A percentile compares a stretch with the other conserved stretches of the same genome.
These are phyloP conservation scores for Persicaria tinctoria DNA, from an alignment of 148 eudicot genomes.

Conservation along the genomic window DNA sequence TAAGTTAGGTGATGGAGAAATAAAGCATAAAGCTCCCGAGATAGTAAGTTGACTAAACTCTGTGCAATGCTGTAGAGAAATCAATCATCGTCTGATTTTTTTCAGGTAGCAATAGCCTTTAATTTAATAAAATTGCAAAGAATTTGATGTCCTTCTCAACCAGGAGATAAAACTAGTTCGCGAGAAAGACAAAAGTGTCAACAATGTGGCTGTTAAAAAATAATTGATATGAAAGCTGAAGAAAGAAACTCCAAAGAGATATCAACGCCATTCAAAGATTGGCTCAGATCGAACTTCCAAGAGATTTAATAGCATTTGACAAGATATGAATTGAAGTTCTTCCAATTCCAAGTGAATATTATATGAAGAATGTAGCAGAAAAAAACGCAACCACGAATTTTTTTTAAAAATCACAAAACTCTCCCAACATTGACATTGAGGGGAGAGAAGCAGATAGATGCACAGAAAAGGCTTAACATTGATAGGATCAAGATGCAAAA, in stretches of 20 bases:
- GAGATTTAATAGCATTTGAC: neutral
- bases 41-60: neutral
- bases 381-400: neutral
- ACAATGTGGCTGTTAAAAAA: neutral
- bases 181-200: neutral
- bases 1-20: neutral
- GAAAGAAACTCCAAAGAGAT: neutral
- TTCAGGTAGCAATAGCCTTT: constrained; percentile 4
- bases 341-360: neutral
- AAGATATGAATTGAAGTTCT: neutral
- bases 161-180: neutral
- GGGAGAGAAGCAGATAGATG: neutral
- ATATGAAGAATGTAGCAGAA: neutral
- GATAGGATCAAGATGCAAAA: neutral
- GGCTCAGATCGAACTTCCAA: neutral
- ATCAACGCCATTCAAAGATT: neutral
- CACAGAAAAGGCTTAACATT: neutral
- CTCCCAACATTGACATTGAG: neutral
- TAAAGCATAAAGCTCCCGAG: neutral
- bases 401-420: neutral
- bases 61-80: neutral
- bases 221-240: neutral
- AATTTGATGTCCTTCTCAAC: neutral
- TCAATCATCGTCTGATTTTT: neutral
- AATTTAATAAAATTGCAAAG: neutral